phyloP scores from a whole-genome alignment of 192 early-diverging fungal genomes.

The Podila epicladia region DNA sequence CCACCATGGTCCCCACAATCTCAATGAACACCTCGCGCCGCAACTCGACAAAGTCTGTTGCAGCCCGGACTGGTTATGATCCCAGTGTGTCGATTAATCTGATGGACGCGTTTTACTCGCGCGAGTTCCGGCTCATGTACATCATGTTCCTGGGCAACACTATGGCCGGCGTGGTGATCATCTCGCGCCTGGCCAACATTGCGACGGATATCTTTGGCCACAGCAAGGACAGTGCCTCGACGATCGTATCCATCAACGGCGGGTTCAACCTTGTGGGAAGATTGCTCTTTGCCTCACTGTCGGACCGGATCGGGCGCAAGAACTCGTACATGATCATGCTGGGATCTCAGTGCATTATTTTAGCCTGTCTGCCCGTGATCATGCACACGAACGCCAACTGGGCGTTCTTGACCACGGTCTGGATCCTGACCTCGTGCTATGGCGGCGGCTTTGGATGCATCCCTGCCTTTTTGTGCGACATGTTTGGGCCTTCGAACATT shows the following conservation, averaged over 20 bases:
- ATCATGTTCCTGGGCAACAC: conserved; percentile 68
- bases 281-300: conserved; percentile 62
- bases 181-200: conserved; percentile 66
- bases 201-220: conserved; percentile 62
- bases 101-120: conserved; percentile 61
- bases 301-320: conserved; percentile 72
- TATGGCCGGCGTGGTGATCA: conserved; percentile 67
- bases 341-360: conserved; percentile 66
- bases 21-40: conserved; percentile 25
- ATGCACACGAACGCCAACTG: conserved; percentile 62
- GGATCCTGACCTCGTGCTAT: conserved; percentile 74
- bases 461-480: conserved; percentile 78
- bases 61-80: conserved; percentile 9
- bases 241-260: conserved; percentile 69
- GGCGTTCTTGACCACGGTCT: conserved; percentile 66
- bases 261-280: conserved; percentile 68
- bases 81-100: conserved; percentile 61
- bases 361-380: conserved; percentile 61
- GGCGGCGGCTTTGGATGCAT: conserved; percentile 83
- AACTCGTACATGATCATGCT: conserved; percentile 71
- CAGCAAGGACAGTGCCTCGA: conserved; percentile 50
- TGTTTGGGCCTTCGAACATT: conserved; percentile 81
- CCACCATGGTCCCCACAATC: conserved; percentile 32
- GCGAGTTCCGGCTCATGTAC: conserved; percentile 71
- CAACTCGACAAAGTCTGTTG: conserved; percentile 10